Base-by-base conservation (phyloP, 2,329 filamentous ascomycete genomes). In the Arthrobotrys pseudoclavata region DNA sequence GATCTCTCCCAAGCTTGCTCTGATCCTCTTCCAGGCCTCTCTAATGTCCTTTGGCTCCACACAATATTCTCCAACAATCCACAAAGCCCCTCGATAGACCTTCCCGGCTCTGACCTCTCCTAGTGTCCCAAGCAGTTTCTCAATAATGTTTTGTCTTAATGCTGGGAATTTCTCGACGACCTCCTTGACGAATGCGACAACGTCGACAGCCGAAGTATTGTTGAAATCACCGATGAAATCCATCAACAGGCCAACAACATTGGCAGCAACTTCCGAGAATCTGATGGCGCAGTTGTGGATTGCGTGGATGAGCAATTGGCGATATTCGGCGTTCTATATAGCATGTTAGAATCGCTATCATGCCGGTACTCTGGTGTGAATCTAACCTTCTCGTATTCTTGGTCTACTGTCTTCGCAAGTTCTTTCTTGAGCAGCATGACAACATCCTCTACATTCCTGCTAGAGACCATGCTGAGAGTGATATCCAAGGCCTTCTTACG, bases 231-330 rank as follows among this genome's bases (percentile, higher is more conserved):
- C 93, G 82, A 99, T 97, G 83, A 98, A 98, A 84, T 99, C 96
- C 96, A 99, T 99, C 67, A 99, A 88, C 52, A 97, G 89, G 80
- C 96, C 96, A 68, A 99, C 96, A 15, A 99, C 96, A 83, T 93
- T 98, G 53, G 95, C 92, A 26, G 96, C 96, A 79, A 99, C 95
- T 84, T 99, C 95, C 10, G 96, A 98, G 86, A 98, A 98, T 83
- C 97, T 97, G 87, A 99, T 98, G 81, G 96, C 96, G 84, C 96
- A 98, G 84, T 96, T 94, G 84, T 99, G 96, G 82, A 99, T 99
- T 42, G 94, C 93, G 84, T 97, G 94, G 81, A 99, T 98, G 79
- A 99, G 88, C 7, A 99, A 88, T 82, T 96, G 94, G 81, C 96
- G 92, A 84, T 97, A 97, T 84, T 97, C 94, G 83, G 90, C 90